Evolutionary conservation across 2,329 filamentous ascomycete species (phyloP), one percentile per base, ranked within the genome.

Genomic region (Aspergillus fumigatus): DNA sequence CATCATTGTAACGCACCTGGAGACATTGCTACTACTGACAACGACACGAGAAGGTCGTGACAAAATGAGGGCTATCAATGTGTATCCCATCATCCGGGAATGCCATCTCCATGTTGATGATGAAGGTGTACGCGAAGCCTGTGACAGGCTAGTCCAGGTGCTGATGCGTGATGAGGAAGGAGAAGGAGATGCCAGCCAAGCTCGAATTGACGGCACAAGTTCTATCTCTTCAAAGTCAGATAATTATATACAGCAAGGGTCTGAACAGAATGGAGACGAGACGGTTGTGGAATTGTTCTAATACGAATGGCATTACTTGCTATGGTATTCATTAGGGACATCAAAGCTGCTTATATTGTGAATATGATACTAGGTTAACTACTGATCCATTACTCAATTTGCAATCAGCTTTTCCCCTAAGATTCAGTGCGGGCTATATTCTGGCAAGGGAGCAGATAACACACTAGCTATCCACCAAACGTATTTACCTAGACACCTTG

Each of bases 81-180:
- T 96, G 1, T 99, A 99, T 72, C 90, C 92, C 0, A 86, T 97
- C 49, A 80, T 97, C 21, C 82, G 94, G 52, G 94, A 97, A 74
- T 88, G 89, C 32, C 94, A 99, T 78, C 67, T 88, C 60, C 83
- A 86, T 23, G 85, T 92, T 4, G 81, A 92, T 23, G 81, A 96
- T 67, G 91, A 95, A 48, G 87, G 81, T 17, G 90, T 97, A 2
- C 82, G 84, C 62, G 92, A 96, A 65, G 89, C 86, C 0, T 96
- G 90, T 67, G 94, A 97, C 72, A 82, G 94, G 55, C 70, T 97
- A 52, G 94, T 99, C 49, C 91, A 99, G 70, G 86, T 96, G 6
- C 72, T 96, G 59, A 91, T 92, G 85, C 81, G 90, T 55, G 90
- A 92, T 48, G 92, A 94, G 70, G 86, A 82, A 62, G 83, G 81